Evolutionary conservation across 78 protist species (phyloP).

Genomic region (Goniomonas avonlea): DNA sequence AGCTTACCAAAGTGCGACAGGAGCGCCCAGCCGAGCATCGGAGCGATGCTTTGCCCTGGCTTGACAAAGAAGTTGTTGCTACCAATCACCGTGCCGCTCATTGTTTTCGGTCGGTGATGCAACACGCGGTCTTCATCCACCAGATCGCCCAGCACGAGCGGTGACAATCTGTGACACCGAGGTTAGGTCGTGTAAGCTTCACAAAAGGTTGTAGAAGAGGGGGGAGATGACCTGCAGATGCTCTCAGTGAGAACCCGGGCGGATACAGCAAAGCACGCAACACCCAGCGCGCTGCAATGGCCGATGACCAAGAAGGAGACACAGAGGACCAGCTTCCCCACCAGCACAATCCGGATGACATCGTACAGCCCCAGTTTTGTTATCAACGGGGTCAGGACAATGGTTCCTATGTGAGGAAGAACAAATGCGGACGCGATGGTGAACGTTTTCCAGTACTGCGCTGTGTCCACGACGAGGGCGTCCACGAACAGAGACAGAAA

Average conservation of each 20-base stretch:
- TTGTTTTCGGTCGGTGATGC: background rate
- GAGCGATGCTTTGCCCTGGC: background rate
- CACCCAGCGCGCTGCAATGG: background rate
- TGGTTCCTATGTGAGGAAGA: background rate
- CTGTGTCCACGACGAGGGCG: background rate
- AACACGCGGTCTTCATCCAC: background rate
- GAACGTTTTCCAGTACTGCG: background rate
- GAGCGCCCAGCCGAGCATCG: conserved; percentile 17
- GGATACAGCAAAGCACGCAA: background rate
- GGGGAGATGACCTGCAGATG: background rate
- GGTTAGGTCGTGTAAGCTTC: too few relatives aligned
- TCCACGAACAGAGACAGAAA: conserved; percentile 11
- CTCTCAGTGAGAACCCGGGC: background rate
- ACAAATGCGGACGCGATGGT: conserved; percentile 1
- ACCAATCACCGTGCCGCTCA: background rate
- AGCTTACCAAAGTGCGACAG: too few relatives aligned
- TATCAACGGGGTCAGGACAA: background rate
- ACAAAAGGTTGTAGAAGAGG: too few relatives aligned
- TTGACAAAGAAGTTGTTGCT: conserved; percentile 10
- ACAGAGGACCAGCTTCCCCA: background rate
- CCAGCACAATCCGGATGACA: background rate
- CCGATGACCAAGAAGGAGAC: background rate
- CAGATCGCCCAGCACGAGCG: conserved; percentile 1
- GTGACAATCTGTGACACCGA: too few relatives aligned
- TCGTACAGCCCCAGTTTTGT: background rate